Evolutionary conservation across 2,329 filamentous ascomycete species (phyloP), one percentile per base, ranked within the genome.

Genomic region (Helotiales sp.): DNA sequence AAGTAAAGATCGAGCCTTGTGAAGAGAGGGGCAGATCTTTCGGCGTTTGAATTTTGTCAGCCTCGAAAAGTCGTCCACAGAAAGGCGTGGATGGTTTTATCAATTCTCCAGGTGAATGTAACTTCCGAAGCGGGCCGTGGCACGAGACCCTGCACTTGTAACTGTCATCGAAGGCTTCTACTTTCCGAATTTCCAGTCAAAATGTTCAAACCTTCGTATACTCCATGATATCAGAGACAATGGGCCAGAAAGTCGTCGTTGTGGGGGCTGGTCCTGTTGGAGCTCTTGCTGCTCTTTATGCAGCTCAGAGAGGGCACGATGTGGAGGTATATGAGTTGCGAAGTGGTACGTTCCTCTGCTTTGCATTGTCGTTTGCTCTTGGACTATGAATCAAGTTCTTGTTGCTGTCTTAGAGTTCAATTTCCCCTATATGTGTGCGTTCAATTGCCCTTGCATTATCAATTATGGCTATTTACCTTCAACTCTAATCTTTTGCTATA

Each of bases 241-340:
- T 61, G 49, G 63, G 31, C 44, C 67, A 70, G 49, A 72, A 71
- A 74, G 85, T 89, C 55, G 82, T 96, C 19, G 82, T 99, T 47
- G 88, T 99, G 49, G 95, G 95, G 54, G 95, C 93, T 54, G 95
- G 95, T 1, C 95, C 95, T 0, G 95, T 99, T 7, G 95, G 95
- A 36, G 91, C 93, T 10, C 79, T 99, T 40, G 93, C 95, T 24
- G 95, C 92, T 42, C 77, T 99, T 5, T 99, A 98, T 77, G 93
- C 95, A 54, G 93, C 95, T 3, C 84, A 88, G 66, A 82, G 93
- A 72, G 95, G 93, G 42, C 86, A 96, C 73, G 79, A 93, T 69
- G 95, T 99, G 30, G 92, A 97, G 72, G 82, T 99, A 50, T 99
- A 98, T 73, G 95, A 99, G 75, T 78, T 99, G 65, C 85, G 95